Percentiles rank a stretch among this genome's conserved stretches.
phyloP scores from a whole-genome alignment of 1,139 yeast species.

The Blastobotrys elegans region DNA sequence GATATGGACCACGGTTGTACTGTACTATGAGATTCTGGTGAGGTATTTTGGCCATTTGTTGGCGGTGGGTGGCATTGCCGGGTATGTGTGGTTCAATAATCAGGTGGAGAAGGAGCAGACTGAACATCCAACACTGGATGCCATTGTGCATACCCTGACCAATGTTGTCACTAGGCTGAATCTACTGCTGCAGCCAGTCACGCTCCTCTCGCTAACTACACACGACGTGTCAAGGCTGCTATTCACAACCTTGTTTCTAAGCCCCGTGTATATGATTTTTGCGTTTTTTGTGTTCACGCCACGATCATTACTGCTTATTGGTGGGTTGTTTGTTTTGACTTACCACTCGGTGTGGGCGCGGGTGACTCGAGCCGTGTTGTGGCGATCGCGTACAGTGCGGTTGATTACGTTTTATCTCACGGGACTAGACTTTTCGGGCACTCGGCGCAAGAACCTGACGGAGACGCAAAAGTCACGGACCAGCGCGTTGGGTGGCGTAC shows the following conservation, averaged over 20 bases:
- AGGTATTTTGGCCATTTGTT: constrained; percentile 78
- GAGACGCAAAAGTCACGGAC: constrained; percentile 23
- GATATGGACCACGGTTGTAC: constrained; percentile 52
- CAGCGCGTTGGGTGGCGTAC: constrained; percentile 45
- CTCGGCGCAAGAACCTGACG: constrained; percentile 30
- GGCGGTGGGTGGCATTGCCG: constrained; percentile 60
- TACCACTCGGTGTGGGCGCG: constrained; percentile 84
- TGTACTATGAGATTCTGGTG: constrained; percentile 68
- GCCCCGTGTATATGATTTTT: constrained; percentile 73
- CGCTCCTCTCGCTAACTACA: constrained; percentile 61
- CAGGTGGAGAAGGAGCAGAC: constrained; percentile 44
- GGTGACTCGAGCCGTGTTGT: constrained; percentile 71
- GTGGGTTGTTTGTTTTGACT: constrained; percentile 63
- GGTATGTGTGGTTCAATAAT: constrained; percentile 51
- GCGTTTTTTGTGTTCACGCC: constrained; percentile 68
- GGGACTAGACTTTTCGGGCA: constrained; percentile 74
- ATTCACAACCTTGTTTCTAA: constrained; percentile 76
- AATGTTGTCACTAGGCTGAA: constrained; percentile 73
- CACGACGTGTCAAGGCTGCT: constrained; percentile 74
- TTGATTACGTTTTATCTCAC: constrained; percentile 73
- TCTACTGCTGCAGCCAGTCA: constrained; percentile 69
- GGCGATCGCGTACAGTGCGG: constrained; percentile 76
- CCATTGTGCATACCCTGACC: constrained; percentile 76
- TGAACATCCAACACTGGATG: constrained; percentile 77
- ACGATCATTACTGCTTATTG: constrained; percentile 53